Percentiles rank a stretch among this genome's conserved stretches.
These are phyloP conservation scores for Imleria badia DNA, from an alignment of 768 basidiomycete species.

Conservation along the genomic window DNA sequence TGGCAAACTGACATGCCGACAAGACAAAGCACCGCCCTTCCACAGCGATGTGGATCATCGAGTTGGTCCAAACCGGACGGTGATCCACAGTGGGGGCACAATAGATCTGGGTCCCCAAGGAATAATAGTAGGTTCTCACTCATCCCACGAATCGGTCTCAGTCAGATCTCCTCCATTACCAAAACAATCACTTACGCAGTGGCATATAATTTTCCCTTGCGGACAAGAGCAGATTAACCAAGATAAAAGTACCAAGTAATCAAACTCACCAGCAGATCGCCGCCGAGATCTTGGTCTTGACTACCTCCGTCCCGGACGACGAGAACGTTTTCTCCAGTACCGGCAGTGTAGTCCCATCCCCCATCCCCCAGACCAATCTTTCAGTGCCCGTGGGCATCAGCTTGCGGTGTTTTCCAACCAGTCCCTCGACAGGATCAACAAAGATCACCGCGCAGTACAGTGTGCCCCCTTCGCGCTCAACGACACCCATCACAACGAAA, in stretches of 20 bases:
- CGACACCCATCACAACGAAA: slow-evolving; percentile 58
- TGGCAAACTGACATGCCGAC: slow-evolving; percentile 58
- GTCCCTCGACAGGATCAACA: slow-evolving; percentile 50
- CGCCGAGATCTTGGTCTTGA: slow-evolving; percentile 50
- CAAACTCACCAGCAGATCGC: slow-evolving; percentile 55
- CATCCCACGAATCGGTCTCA: neutral
- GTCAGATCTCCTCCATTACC: neutral
- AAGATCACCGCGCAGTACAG: slow-evolving; percentile 62
- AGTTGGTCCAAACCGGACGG: slow-evolving; percentile 52
- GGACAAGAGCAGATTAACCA: neutral
- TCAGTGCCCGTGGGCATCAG: slow-evolving; percentile 62
- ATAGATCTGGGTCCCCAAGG: slow-evolving; percentile 57
- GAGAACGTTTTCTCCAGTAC: slow-evolving; percentile 44
- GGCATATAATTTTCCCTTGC: slow-evolving; percentile 73
- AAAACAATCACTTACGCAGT: slow-evolving; percentile 39
- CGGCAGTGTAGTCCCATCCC: slow-evolving; percentile 53
- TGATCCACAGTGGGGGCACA: slow-evolving; percentile 68
- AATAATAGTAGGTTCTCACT: slow-evolving; percentile 63
- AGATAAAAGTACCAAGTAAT: neutral
- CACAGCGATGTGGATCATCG: slow-evolving; percentile 62
- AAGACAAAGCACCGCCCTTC: slow-evolving; percentile 73
- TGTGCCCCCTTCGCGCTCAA: slow-evolving; percentile 59
- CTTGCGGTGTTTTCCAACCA: slow-evolving; percentile 64
- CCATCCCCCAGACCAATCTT: slow-evolving; percentile 61
- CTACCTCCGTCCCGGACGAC: slow-evolving; percentile 16